Percentiles rank a stretch among this genome's conserved stretches.
phyloP scores from a whole-genome alignment of 176 grass and related monocot genomes.

The Tuctoria greenei region DNA sequence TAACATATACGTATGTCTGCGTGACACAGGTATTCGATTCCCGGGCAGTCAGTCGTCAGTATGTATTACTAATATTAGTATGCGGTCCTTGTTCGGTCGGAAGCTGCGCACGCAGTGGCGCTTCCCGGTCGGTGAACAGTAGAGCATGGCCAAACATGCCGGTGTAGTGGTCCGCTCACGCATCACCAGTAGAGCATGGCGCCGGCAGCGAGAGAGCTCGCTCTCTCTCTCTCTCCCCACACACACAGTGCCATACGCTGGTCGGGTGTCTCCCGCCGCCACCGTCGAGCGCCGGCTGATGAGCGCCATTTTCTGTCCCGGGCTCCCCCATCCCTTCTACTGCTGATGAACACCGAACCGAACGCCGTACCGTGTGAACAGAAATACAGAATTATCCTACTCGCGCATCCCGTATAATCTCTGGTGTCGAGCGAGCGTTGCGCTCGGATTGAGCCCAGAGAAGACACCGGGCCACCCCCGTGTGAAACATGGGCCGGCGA shows the following conservation, averaged over 20 bases:
- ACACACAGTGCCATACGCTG: background rate
- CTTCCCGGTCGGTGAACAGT: background rate
- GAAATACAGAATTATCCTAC: too few species aligned
- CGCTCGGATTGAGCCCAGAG: too few species aligned
- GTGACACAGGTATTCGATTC: background rate
- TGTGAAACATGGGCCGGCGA: background rate
- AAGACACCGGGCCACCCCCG: background rate
- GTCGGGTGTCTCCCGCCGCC: background rate
- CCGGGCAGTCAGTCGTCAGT: too few species aligned
- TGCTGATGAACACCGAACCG: too few species aligned
- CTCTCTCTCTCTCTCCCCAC: background rate
- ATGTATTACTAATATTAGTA: too few species aligned
- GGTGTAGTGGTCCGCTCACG: background rate
- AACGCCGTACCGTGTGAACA: too few species aligned
- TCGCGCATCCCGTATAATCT: too few species aligned
- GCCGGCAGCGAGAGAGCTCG: too few species aligned
- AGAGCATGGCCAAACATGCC: background rate
- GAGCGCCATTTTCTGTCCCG: too few species aligned
- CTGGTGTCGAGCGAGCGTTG: too few species aligned
- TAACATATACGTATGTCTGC: background rate
- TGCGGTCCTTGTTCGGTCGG: background rate
- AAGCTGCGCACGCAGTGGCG: background rate
- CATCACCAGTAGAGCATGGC: background rate
- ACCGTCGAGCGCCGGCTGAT: too few species aligned
- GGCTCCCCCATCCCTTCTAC: too few species aligned